phyloP scores from a whole-genome alignment of 2,329 filamentous ascomycete genomes.

The Epichloe uncinata region DNA sequence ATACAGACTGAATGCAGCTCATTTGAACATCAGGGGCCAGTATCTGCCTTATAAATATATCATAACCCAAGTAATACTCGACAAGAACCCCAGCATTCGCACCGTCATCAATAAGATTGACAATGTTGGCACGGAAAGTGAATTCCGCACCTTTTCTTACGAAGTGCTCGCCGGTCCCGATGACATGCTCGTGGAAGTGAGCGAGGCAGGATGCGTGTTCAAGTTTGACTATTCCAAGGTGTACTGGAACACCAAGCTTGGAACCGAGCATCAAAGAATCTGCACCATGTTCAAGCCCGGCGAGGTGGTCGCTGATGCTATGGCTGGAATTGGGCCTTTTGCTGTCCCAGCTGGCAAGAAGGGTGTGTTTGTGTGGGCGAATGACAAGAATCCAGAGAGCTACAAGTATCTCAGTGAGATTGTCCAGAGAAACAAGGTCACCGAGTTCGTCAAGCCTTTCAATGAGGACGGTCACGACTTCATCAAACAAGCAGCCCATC shows the following conservation, averaged over 20 bases:
- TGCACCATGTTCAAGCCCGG: slow-evolving; percentile 65
- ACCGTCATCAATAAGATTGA: slow-evolving; percentile 97
- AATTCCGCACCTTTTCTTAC: slow-evolving; percentile 86
- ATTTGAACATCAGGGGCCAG: slow-evolving; percentile 75
- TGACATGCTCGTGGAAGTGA: slow-evolving; percentile 71
- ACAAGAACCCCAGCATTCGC: slow-evolving; percentile 71
- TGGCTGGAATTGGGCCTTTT: slow-evolving; percentile 95
- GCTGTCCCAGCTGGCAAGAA: slow-evolving; percentile 84
- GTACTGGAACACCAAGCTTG: slow-evolving; percentile 92
- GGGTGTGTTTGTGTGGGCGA: slow-evolving; percentile 86
- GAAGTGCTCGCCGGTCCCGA: slow-evolving; percentile 75
- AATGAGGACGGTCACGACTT: slow-evolving; percentile 74
- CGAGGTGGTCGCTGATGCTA: slow-evolving; percentile 87
- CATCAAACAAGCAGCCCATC: slow-evolving; percentile 56
- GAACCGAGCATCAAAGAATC: slow-evolving; percentile 76
- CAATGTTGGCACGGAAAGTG: slow-evolving; percentile 70
- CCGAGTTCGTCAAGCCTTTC: slow-evolving; percentile 60
- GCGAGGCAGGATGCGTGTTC: slow-evolving; percentile 76
- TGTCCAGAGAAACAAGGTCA: slow-evolving; percentile 63
- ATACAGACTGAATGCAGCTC: slow-evolving; percentile 37
- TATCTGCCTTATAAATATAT: slow-evolving; percentile 78
- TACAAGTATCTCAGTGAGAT: slow-evolving; percentile 59
- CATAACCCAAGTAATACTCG: slow-evolving; percentile 72
- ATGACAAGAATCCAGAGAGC: slow-evolving; percentile 91
- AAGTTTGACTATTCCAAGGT: slow-evolving; percentile 90